A percentile compares a stretch with the other conserved stretches of the same genome.
phyloP scores from a whole-genome alignment of 2,329 filamentous ascomycete genomes.

The Hymenoscyphus fructigenus region DNA sequence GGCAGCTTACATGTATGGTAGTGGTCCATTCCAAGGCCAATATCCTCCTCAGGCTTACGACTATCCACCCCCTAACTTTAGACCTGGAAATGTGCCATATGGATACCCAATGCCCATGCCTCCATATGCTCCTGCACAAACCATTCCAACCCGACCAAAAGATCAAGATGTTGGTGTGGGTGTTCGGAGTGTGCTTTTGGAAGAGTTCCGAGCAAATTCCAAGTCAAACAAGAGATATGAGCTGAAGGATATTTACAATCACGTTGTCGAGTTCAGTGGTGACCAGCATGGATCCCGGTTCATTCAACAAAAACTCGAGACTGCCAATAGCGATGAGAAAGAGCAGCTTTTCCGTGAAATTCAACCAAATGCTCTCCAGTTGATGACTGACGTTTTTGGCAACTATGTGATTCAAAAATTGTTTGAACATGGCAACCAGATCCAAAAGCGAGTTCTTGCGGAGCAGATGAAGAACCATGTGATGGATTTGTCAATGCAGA shows the following conservation, averaged over 20 bases:
- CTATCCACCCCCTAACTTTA: slow-evolving; percentile 39
- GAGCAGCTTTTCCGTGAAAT: slow-evolving; percentile 88
- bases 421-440: slow-evolving; percentile 92
- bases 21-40: slow-evolving; percentile 39
- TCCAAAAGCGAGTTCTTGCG: slow-evolving; percentile 85
- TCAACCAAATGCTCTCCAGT: slow-evolving; percentile 74
- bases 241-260: slow-evolving; percentile 82
- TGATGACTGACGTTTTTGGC: slow-evolving; percentile 96
- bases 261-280: slow-evolving; percentile 91
- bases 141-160: slow-evolving; percentile 34
- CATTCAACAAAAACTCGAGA: slow-evolving; percentile 89
- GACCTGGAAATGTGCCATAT: slow-evolving; percentile 37
- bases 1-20: slow-evolving; percentile 38
- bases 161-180: slow-evolving; percentile 45
- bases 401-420: slow-evolving; percentile 99
- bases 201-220: slow-evolving; percentile 74
- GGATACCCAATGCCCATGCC: slow-evolving; percentile 38
- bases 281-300: slow-evolving; percentile 95
- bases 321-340: slow-evolving; percentile 94
- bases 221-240: slow-evolving; percentile 76
- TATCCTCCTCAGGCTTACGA: slow-evolving; percentile 42
- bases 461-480: slow-evolving; percentile 87
- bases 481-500: slow-evolving; percentile 74
- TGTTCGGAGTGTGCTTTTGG: slow-evolving; percentile 69
- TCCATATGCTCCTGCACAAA: slow-evolving; percentile 26